Percentiles rank a stretch among this genome's conserved stretches.
These are phyloP conservation scores for Spergularia marina DNA, from an alignment of 148 eudicot species.

Conservation along the genomic window DNA sequence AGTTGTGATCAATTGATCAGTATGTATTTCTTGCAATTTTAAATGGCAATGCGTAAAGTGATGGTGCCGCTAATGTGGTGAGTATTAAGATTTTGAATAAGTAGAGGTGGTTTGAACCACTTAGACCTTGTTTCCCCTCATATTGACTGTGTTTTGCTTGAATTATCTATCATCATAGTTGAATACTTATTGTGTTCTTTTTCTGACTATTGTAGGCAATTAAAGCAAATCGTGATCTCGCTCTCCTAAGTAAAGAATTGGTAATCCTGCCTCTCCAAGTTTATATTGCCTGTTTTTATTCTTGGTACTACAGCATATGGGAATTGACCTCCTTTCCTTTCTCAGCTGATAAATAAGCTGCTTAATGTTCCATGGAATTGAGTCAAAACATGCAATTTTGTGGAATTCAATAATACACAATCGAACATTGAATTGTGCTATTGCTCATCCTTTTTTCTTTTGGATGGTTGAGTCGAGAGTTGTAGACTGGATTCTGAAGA, in stretches of 20 bases:
- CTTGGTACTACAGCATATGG: neutral
- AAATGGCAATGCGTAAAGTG: too few species aligned
- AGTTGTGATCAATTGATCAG: too few species aligned
- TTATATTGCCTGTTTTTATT: neutral
- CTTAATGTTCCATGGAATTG: neutral
- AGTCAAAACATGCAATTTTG: neutral
- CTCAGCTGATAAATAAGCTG: neutral
- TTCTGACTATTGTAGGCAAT: conserved; percentile 50
- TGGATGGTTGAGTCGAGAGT: too few species aligned
- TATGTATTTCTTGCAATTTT: too few species aligned
- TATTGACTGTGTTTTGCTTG: neutral
- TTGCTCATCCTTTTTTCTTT: too few species aligned
- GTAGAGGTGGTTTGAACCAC: neutral
- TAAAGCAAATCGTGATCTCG: conserved; percentile 65
- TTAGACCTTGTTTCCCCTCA: neutral
- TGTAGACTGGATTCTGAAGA: too few species aligned
- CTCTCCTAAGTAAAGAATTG: conserved; percentile 79
- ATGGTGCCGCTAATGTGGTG: too few species aligned
- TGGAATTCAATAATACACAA: too few species aligned
- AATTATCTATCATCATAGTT: neutral
- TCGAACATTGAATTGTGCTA: too few species aligned
- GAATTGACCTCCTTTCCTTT: neutral
- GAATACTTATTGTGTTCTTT: neutral
- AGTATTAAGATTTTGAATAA: too few species aligned
- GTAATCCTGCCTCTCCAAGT: conserved; percentile 36